Evolutionary conservation across 305 asterid genomes (phyloP).

Genomic region (Withania somnifera): DNA sequence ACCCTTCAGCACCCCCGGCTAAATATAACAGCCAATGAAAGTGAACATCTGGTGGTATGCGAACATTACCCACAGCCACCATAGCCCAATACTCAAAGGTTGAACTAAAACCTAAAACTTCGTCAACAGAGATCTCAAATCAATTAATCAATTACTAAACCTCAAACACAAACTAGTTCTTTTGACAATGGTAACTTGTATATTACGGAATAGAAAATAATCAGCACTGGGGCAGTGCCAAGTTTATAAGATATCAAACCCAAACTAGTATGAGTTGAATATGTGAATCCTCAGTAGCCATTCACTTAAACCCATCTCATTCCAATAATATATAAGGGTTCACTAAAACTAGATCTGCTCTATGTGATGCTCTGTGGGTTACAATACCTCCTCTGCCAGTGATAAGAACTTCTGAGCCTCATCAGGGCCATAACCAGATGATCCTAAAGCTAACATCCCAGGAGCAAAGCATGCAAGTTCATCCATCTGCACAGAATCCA

Average conservation of each 20-base stretch:
- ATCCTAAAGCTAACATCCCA: slow-evolving; percentile 93
- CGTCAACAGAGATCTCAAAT: not conserved
- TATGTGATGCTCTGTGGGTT: not conserved
- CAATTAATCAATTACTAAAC: not conserved
- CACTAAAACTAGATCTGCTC: not conserved
- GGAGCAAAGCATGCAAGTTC: slow-evolving; percentile 99
- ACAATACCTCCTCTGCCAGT: slow-evolving; percentile 82
- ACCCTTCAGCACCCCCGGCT: not conserved
- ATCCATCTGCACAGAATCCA: slow-evolving; percentile 65
- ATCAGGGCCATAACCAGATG: slow-evolving; percentile 75
- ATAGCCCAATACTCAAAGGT: not conserved
- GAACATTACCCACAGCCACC: not conserved
- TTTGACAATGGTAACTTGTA: not conserved
- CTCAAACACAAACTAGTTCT: not conserved
- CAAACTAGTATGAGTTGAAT: not conserved
- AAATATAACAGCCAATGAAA: not conserved
- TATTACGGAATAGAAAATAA: not conserved
- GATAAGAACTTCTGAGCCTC: slow-evolving; percentile 65
- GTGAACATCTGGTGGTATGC: not conserved
- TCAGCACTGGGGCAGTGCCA: not conserved
- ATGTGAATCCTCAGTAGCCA: not conserved
- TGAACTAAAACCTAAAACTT: not conserved
- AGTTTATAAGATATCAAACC: not conserved
- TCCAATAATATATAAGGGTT: not conserved
- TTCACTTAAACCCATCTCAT: not conserved